Evolutionary conservation across 2,329 filamentous ascomycete species (phyloP).

Genomic region (Xylariaceae sp.): DNA sequence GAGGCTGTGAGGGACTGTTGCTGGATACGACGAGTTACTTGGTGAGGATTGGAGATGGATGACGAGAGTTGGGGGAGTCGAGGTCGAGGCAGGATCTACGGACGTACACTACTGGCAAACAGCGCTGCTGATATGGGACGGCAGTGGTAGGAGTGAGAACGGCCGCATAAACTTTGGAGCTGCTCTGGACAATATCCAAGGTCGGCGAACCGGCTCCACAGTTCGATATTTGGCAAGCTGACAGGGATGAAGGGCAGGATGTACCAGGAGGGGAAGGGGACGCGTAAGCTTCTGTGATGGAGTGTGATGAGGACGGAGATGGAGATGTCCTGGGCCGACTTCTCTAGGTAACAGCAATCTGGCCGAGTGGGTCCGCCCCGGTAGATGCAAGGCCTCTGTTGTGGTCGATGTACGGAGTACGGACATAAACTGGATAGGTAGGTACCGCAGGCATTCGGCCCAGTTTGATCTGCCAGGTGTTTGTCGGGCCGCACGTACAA

Average conservation of each 20-base stretch:
- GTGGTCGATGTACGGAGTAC: too few species aligned
- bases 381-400: neutral
- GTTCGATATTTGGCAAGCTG: constrained; percentile 19
- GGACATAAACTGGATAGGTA: too few species aligned
- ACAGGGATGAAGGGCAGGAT: constrained; percentile 24
- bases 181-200: constrained; percentile 1
- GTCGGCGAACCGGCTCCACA: neutral
- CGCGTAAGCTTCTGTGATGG: constrained; percentile 35
- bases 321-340: neutral
- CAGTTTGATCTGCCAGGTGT: too few species aligned
- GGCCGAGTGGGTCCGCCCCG: neutral
- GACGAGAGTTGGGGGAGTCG: neutral
- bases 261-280: constrained; percentile 33
- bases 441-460: too few species aligned
- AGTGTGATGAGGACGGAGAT: constrained; percentile 8
- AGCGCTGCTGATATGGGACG: neutral
- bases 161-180: neutral
- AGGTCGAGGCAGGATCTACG: too few species aligned
- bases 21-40: neutral
- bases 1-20: too few species aligned
- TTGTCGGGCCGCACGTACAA: too few species aligned
- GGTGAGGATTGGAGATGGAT: neutral
- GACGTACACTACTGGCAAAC: too few species aligned
- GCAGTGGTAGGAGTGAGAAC: neutral
- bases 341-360: neutral